phyloP scores from a whole-genome alignment of 768 basidiomycete species.

The Kondoa malvinella region DNA sequence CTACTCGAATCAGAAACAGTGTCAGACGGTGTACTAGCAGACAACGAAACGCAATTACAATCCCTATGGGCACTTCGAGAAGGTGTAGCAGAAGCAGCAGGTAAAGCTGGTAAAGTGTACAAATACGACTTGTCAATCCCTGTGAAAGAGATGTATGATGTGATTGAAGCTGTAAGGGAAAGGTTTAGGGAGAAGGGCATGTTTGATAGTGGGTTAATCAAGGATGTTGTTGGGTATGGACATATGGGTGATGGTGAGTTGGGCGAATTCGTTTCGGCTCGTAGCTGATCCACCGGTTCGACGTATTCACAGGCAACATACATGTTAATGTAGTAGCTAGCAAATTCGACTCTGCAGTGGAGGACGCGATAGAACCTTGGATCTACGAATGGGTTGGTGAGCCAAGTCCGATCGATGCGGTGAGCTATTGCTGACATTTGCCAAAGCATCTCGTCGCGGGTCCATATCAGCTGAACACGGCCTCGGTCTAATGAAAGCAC shows the following conservation, averaged over 20 bases:
- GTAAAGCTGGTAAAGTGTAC: slow-evolving; percentile 86
- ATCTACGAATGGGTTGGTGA: slow-evolving; percentile 47
- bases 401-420: background rate
- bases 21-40: slow-evolving; percentile 76
- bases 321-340: slow-evolving; percentile 81
- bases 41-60: slow-evolving; percentile 72
- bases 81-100: slow-evolving; percentile 74
- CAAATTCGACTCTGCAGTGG: slow-evolving; percentile 63
- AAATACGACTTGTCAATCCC: slow-evolving; percentile 81
- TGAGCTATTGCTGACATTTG: background rate
- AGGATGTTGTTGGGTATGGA: slow-evolving; percentile 78
- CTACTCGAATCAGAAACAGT: slow-evolving; percentile 59
- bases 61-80: slow-evolving; percentile 85
- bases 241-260: slow-evolving; percentile 85
- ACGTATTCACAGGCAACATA: slow-evolving; percentile 30
- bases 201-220: slow-evolving; percentile 39
- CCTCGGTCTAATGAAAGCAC: slow-evolving; percentile 86
- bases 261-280: background rate
- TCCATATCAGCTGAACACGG: slow-evolving; percentile 97
- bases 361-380: slow-evolving; percentile 79
- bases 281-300: background rate
- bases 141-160: slow-evolving; percentile 62
- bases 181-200: slow-evolving; percentile 40
- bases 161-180: slow-evolving; percentile 64
- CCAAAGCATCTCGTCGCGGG: slow-evolving; percentile 43